A percentile compares a stretch with the other conserved stretches of the same genome.
Conservation (phyloP, 768 basidiomycete species). For the Boletellus emodensis region DNA sequence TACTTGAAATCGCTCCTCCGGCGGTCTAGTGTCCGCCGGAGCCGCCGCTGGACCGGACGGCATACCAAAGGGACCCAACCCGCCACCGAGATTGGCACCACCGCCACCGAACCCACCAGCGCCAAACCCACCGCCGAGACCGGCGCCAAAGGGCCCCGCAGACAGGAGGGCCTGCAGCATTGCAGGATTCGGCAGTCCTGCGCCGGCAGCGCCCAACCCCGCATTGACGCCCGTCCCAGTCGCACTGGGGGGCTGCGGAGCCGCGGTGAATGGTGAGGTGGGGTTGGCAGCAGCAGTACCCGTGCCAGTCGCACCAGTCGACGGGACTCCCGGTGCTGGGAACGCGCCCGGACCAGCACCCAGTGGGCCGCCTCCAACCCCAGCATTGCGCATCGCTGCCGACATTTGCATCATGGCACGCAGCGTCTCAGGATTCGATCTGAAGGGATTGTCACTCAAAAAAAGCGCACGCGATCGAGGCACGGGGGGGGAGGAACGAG, state of each 20-base stretch:
- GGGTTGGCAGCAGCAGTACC: constrained; percentile 21
- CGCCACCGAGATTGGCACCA: constrained; percentile 30
- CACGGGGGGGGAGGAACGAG: not conserved
- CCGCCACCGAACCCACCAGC: constrained; percentile 25
- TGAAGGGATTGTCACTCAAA: constrained; percentile 17
- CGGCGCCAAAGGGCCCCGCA: constrained; percentile 3
- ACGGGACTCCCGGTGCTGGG: constrained; percentile 61
- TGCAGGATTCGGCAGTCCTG: constrained; percentile 38
- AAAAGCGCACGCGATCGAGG: too few species aligned
- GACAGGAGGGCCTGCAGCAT: constrained; percentile 32
- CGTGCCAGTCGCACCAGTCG: constrained; percentile 7
- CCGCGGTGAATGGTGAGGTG: constrained; percentile 16
- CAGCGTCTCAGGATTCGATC: constrained; percentile 74
- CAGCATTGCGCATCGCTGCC: constrained; percentile 19
- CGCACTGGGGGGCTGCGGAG: constrained; percentile 15
- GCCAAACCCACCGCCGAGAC: constrained; percentile 18
- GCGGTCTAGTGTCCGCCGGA: constrained; percentile 66
- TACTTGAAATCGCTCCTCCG: constrained; percentile 90
- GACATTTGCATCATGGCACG: constrained; percentile 78
- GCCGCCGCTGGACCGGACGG: constrained; percentile 18
- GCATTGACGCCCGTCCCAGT: constrained; percentile 21
- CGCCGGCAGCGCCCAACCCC: not conserved
- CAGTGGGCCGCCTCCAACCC: constrained; percentile 38
- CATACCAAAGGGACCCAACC: constrained; percentile 20
- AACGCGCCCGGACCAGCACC: constrained; percentile 30